Base-by-base conservation (phyloP, 768 basidiomycete genomes). In the Termitomyces sp. region DNA sequence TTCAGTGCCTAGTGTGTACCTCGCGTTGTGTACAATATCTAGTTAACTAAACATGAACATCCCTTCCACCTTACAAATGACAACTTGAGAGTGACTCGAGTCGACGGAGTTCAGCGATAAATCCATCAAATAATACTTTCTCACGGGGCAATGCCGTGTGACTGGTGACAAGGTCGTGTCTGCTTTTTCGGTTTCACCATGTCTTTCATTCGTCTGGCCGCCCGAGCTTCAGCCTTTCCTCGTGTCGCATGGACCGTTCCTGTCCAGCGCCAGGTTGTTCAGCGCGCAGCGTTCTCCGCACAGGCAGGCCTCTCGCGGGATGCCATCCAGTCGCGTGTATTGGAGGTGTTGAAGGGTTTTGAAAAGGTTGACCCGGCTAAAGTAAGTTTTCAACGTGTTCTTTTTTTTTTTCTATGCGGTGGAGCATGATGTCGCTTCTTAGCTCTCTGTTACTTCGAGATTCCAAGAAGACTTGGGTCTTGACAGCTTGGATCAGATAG, bases 401-500 rank as follows among this genome's bases (percentile, higher is more conserved):
- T n/a, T n/a, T n/a, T n/a, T n/a, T n/a, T n/a, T 32, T 48, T 37
- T n/a, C 24, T 9, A 9, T 2, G 19, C 17, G 14, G 10, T 21
- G 5, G 17, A 50, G 40, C 44, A 47, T n/a, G 34, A 9, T 45
- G 14, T 5, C 32, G 9, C 30, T 37, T 21, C n/a, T 14, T 47
- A 72, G 71, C 60, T 45, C 57, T 66, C 57, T 5, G 52, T 26
- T 56, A 63, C 54, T 63, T 70, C 46, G 61, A 78, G 82, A 11
- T 94, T 97, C 70, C 72, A 83, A 50, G 77, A 83, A 45, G 92
- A 97, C 77, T 80, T 97, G 50, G 93, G 91, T 30, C 80, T 97
- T 32, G 97, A 99, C 73, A 98, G 94, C 64, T 76, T 99, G 68
- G 97, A 99, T 70, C 83, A 94, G 19, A 95, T 99, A 19, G 97